Evolutionary conservation across 202 grass and related monocot genomes (phyloP), one percentile per base, ranked within the genome.

Genomic region (Miscanthus sacchariflorus): DNA sequence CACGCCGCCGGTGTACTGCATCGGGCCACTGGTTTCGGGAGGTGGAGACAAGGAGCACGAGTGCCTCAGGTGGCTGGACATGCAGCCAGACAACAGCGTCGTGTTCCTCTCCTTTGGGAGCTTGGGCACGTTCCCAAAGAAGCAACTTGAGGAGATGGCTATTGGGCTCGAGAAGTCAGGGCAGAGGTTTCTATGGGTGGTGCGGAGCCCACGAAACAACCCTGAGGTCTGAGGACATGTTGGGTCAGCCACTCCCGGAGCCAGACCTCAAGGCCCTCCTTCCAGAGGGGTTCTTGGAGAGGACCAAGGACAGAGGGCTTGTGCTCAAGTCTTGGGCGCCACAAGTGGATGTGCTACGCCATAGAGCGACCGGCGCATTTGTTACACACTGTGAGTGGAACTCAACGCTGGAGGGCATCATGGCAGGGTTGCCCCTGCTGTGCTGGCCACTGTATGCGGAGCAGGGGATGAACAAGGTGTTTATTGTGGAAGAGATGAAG

Each of bases 321-420:
- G 78, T 95, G 36, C 7, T 95, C 50, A 92, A 88, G 85, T 80
- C 81, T 0, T 98, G 93, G 93, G 93, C 86, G 14, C 95, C 93
- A 4, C 91, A 98, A 56, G 83, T 91, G 42, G 91, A 91, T 4
- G 84, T 95, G 39, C 84, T 98, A 17, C 74, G 36, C 8, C 93
- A 98, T 46, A 39, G 78, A 4, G 86, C 91, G 0, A 76, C 88
- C 0, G 86, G 81, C 11, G 93, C 77, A 0, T 98, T 95, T 25
- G 79, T 95, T 1, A 95, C 88, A 6, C 92, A 94, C 64, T 95
- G 89, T 39, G 93, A 93, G 0, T 98, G 95, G 93, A 98, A 98
- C 88, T 95, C 95, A 33, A 82, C 68, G 3, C 52, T 98, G 6
- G 95, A 98, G 85, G 91, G 78, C 15, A 69, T 91, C 86, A 86